phyloP scores from a whole-genome alignment of 2,329 filamentous ascomycete genomes.

The Fusarium mundagurra region DNA sequence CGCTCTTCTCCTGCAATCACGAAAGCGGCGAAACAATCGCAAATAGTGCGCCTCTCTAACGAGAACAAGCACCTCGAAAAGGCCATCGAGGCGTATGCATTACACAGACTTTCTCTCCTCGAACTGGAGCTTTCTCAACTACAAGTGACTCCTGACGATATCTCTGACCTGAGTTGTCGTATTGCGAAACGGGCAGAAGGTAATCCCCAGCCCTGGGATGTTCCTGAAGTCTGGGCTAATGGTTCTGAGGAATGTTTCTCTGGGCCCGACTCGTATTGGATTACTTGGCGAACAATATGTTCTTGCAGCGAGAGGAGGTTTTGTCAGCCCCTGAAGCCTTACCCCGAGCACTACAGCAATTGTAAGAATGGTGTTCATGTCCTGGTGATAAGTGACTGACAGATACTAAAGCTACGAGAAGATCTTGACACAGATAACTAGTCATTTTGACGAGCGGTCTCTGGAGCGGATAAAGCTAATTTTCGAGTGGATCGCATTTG shows the following conservation, averaged over 20 bases:
- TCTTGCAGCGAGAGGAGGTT: background rate
- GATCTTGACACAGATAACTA: background rate
- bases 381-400: background rate
- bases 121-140: background rate
- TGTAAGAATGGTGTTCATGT: accelerated
- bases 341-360: background rate
- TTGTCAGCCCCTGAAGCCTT: background rate
- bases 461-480: background rate
- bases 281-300: background rate
- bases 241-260: background rate
- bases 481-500: background rate
- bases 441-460: background rate
- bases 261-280: background rate
- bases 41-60: background rate
- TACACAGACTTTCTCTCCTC: background rate
- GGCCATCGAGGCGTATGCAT: background rate
- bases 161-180: background rate
- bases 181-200: background rate
- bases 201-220: background rate
- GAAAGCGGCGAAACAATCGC: background rate
- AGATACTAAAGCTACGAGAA: background rate
- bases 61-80: background rate
- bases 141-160: background rate
- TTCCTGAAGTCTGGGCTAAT: background rate
- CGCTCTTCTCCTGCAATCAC: background rate